Base-by-base conservation (phyloP, 257 asterid genomes). In the Misopates orontium region DNA sequence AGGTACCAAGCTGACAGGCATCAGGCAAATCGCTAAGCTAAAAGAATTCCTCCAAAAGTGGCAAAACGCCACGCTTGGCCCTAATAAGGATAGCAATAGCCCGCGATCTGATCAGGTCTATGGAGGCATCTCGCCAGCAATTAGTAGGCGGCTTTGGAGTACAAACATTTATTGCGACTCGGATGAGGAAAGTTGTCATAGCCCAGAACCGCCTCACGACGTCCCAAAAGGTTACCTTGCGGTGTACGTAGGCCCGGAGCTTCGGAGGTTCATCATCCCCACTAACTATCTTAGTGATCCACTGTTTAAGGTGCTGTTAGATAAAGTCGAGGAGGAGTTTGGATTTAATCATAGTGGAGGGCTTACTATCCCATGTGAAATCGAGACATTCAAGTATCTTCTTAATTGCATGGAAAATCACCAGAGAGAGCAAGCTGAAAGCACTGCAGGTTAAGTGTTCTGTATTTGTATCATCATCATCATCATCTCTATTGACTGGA, bases 11-110 rank as follows among this genome's bases (percentile, higher is more conserved):
- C 74, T 82, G 55, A 79, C 80, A 16, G 89, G 95, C 64, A 91
- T 84, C 59, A 62, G 81, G 41, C 95, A 91, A 41, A 87, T 91
- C 10, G 92, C 85, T 12, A 82, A 73, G 70, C 77, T 89, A 2
- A 91, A 89, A 64, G 90, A 75, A 44, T 60, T 87, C 54, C 76
- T 91, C 17, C 80, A 89, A 2, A 91, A 75, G 67, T 91, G 98
- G 98, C 95, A 89, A 67, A 69, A 66, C 14, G 89, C 53, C 0
- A 77, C 94, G 0, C 85, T 80, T n/a, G 76, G 87, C 8, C 75
- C 80, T 7, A n/a, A n/a, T n/a, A 86, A 78, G 72, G 59, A 69
- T 18, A 39, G 57, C 39, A 64, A 20, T 24, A 6, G 36, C 39
- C 40, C 52, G 21, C 42, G 52, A 63, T 16, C 69, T 1, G 25